Evolutionary conservation across 257 asterid genomes (phyloP).

Genomic region (Coffea canephora): DNA sequence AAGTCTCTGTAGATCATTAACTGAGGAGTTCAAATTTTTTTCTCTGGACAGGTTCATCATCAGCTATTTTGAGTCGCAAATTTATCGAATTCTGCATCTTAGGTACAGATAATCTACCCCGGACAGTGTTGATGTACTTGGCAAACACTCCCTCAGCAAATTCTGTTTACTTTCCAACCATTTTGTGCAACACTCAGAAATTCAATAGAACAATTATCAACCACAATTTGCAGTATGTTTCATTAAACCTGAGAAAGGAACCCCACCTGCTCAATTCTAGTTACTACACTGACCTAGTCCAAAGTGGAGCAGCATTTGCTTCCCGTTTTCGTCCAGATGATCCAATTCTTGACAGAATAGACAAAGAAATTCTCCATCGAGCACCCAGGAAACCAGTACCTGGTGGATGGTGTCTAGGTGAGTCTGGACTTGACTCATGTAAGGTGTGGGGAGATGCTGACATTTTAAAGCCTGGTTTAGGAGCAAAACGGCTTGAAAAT

Average conservation of each 20-base stretch:
- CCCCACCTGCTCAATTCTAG: constrained; percentile 49
- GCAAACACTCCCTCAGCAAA: constrained; percentile 35
- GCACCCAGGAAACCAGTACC: constrained; percentile 50
- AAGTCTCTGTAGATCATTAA: background rate
- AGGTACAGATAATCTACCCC: constrained; percentile 63
- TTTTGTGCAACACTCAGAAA: constrained; percentile 67
- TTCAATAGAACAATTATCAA: constrained; percentile 71
- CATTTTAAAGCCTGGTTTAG: constrained; percentile 71
- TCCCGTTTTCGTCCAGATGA: constrained; percentile 48
- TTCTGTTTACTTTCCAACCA: constrained; percentile 78
- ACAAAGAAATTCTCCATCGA: constrained; percentile 48
- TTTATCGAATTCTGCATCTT: constrained; percentile 71
- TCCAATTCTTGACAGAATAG: constrained; percentile 68
- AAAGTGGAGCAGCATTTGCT: constrained; percentile 83
- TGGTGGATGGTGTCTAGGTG: constrained; percentile 96
- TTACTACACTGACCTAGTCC: constrained; percentile 46
- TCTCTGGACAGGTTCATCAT: constrained; percentile 61
- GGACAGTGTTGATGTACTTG: constrained; percentile 5
- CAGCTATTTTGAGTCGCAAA: constrained; percentile 64
- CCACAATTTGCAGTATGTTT: constrained; percentile 53
- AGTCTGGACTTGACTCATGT: constrained; percentile 40
- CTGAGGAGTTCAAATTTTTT: background rate
- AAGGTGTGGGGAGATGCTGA: constrained; percentile 80
- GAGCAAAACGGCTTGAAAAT: constrained; percentile 65
- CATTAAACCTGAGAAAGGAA: constrained; percentile 42